Evolutionary conservation across 192 early-diverging fungal species (phyloP).

Genomic region (Coemansia sp.): DNA sequence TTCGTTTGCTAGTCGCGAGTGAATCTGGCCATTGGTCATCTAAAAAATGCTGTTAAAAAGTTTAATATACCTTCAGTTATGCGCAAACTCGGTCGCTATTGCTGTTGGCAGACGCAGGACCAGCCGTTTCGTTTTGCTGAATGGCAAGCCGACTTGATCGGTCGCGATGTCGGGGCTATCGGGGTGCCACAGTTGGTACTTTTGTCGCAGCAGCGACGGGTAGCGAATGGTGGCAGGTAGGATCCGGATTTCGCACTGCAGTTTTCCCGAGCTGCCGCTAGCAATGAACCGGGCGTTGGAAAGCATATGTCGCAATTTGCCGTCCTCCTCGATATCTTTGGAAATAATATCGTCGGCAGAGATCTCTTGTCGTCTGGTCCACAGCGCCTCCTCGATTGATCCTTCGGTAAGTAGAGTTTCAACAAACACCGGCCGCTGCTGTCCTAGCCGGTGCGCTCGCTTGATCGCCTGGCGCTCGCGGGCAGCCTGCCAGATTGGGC

Average conservation of each 20-base stretch:
- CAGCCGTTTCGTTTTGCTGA: conserved; percentile 24
- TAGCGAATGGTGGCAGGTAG: conserved; percentile 28
- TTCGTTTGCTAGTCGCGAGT: not conserved
- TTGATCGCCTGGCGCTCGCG: conserved; percentile 81
- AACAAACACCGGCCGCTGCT: conserved; percentile 42
- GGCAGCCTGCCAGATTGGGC: conserved; percentile 68
- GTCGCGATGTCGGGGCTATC: conserved; percentile 4
- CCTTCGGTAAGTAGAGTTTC: conserved; percentile 40
- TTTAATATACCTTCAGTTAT: no score
- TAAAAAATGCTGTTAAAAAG: no score
- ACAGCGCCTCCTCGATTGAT: conserved; percentile 42
- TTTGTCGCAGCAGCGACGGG: conserved; percentile 18
- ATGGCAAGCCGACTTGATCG: conserved; percentile 16
- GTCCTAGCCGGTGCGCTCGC: conserved; percentile 79
- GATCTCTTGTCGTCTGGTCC: conserved; percentile 38
- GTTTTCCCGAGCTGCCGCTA: not conserved
- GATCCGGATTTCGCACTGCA: conserved; percentile 4
- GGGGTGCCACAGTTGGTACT: conserved; percentile 28
- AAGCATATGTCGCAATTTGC: conserved; percentile 44
- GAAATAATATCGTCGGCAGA: conserved; percentile 9
- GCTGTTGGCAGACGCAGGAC: conserved; percentile 14
- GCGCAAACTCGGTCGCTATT: no score
- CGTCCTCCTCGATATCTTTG: conserved; percentile 43
- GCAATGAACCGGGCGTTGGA: conserved; percentile 33
- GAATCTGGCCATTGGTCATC: no score